Conservation (phyloP, 768 basidiomycete genomes). For the Fistulinella prunicolor region DNA sequence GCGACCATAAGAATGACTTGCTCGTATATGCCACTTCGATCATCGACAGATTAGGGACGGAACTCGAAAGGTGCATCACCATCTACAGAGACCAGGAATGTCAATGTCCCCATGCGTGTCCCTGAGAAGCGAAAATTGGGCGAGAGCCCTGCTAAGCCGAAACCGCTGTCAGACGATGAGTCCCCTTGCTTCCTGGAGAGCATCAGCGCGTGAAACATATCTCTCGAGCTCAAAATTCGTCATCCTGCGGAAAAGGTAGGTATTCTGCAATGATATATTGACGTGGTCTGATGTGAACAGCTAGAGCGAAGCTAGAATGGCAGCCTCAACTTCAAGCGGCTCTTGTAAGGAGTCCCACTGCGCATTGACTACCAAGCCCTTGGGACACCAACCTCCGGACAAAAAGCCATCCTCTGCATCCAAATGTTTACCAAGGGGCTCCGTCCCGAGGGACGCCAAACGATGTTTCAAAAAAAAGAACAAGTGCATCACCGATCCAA, state of each 20-base stretch:
- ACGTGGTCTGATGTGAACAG: constrained; percentile 8
- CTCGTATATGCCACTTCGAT: constrained; percentile 44
- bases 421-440: too few relatives aligned
- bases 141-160: constrained; percentile 11
- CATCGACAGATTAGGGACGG: constrained; percentile 40
- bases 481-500: constrained; percentile 24
- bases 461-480: too few relatives aligned
- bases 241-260: constrained; percentile 36
- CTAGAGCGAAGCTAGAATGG: constrained; percentile 21
- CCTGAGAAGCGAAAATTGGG: neutral
- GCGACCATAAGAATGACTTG: constrained; percentile 24
- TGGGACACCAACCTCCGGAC: too few relatives aligned
- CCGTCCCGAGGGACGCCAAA: too few relatives aligned
- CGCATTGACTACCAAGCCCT: neutral
- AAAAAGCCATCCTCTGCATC: too few relatives aligned
- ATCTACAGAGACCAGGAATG: constrained; percentile 2
- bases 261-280: neutral
- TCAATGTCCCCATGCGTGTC: neutral
- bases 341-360: neutral
- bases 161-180: constrained; percentile 35
- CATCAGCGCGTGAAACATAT: constrained; percentile 39
- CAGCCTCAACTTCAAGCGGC: neutral
- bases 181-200: constrained; percentile 40
- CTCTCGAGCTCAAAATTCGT: constrained; percentile 45
- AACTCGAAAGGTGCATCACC: constrained; percentile 40